phyloP scores from a whole-genome alignment of 2,329 filamentous ascomycete genomes.

The Ploettnerulaceae sp. region DNA sequence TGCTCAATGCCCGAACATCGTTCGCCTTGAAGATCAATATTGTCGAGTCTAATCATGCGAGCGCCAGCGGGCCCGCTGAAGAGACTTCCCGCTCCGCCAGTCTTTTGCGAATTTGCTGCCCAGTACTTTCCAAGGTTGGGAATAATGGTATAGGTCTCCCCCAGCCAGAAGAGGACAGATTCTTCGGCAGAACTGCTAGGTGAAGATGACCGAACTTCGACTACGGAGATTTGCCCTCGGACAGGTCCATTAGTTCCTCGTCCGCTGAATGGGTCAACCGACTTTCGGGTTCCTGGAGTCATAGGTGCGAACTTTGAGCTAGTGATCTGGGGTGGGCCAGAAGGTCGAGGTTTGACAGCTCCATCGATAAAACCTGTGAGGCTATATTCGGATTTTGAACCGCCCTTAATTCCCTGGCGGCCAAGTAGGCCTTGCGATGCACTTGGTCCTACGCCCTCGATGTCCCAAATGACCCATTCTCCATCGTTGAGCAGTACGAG shows the following conservation, averaged over 20 bases:
- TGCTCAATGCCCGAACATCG: conserved; percentile 32
- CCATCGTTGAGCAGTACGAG: conserved; percentile 56
- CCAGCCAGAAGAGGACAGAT: conserved; percentile 33
- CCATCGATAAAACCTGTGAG: conserved; percentile 57
- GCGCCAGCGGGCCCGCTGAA: conserved; percentile 25
- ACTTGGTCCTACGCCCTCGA: conserved; percentile 52
- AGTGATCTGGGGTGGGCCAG: conserved; percentile 29
- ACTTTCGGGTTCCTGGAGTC: conserved; percentile 54
- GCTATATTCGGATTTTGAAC: conserved; percentile 54
- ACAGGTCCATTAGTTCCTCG: conserved; percentile 15
- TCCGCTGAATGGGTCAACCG: conserved; percentile 28
- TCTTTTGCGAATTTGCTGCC: conserved; percentile 26
- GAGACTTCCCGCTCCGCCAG: conserved; percentile 21
- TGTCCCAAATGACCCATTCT: conserved; percentile 65
- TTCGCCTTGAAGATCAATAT: conserved; percentile 33
- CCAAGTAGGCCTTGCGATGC: conserved; percentile 40
- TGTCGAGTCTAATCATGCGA: conserved; percentile 30
- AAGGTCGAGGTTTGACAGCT: conserved; percentile 34
- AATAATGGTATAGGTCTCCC: conserved; percentile 31
- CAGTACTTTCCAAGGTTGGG: conserved; percentile 33
- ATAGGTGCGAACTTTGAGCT: conserved; percentile 55
- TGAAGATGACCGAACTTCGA: conserved; percentile 26
- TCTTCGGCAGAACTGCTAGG: conserved; percentile 30
- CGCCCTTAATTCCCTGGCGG: conserved; percentile 43
- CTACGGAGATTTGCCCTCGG: conserved; percentile 31